A percentile compares a stretch with the other conserved stretches of the same genome.
Evolutionary conservation across 2,329 filamentous ascomycete genomes (phyloP).

Genomic region (Diaporthe sp.): DNA sequence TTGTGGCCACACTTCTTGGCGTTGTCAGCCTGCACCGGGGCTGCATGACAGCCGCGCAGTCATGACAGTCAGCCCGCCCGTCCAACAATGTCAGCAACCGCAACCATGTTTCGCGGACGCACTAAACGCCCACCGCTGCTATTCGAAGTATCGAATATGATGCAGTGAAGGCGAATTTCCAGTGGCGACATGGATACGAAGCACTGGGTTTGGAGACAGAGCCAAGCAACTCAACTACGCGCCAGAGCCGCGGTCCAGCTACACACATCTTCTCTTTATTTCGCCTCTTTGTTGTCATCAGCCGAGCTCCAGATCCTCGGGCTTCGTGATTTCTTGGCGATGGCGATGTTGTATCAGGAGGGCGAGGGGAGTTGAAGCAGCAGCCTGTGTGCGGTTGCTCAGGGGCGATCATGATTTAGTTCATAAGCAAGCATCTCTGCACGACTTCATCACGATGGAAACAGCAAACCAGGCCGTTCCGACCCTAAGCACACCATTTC

Average conservation of each 20-base stretch:
- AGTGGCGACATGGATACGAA: not conserved
- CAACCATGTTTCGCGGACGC: too few relatives aligned
- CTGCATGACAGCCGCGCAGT: not conserved
- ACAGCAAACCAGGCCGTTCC: not conserved
- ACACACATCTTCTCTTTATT: not conserved
- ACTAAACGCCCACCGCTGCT: not conserved
- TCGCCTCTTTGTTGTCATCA: not conserved
- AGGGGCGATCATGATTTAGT: not conserved
- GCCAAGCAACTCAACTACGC: too few relatives aligned
- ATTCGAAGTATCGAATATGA: not conserved
- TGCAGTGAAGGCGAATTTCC: not conserved
- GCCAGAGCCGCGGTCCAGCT: not conserved
- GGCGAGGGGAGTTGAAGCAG: not conserved
- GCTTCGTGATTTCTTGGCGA: not conserved
- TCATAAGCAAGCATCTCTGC: conserved; percentile 14
- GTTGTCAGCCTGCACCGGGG: not conserved
- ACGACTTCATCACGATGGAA: not conserved
- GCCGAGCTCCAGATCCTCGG: not conserved
- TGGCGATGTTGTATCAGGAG: not conserved
- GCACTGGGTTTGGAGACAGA: rapidly evolving
- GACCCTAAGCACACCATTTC: not conserved
- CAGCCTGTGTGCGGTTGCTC: too few relatives aligned
- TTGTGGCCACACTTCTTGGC: not conserved
- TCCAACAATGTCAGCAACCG: not conserved
- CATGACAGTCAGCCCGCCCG: not conserved